These are phyloP conservation scores for Verticillium zaregamsianum DNA, from an alignment of 2,329 filamentous ascomycete species.

Conservation along the genomic window DNA sequence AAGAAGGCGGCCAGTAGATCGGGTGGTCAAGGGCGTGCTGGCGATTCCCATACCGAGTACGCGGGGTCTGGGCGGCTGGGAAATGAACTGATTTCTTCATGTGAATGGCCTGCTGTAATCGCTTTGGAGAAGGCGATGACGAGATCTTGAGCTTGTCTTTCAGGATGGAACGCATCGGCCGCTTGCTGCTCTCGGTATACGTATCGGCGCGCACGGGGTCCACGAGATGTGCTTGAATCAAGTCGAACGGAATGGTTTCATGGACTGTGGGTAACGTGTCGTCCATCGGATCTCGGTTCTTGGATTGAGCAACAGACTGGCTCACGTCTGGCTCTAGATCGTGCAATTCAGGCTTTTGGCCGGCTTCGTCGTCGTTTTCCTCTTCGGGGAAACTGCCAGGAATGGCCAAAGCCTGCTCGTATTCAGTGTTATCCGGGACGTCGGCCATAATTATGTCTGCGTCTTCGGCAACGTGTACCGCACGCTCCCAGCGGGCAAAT, in stretches of 20 bases:
- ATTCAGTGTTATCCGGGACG: background rate
- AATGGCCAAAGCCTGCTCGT: background rate
- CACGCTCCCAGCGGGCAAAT: background rate
- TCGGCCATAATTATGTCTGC: background rate
- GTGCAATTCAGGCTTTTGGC: background rate
- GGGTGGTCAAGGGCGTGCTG: background rate
- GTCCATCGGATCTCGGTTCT: background rate
- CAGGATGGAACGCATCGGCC: background rate
- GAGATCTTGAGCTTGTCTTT: background rate
- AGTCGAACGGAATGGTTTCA: background rate
- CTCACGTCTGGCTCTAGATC: background rate
- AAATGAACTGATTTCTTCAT: background rate
- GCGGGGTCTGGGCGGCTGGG: background rate
- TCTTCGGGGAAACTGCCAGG: conserved; percentile 10
- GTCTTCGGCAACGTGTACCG: background rate
- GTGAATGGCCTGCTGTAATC: background rate
- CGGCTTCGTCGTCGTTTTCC: background rate
- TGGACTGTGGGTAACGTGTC: background rate
- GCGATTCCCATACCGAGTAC: background rate
- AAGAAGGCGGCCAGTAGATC: background rate
- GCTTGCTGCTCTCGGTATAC: background rate
- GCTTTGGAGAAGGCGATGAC: background rate
- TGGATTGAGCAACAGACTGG: background rate
- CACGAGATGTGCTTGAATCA: background rate
- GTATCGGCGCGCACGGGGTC: background rate